phyloP scores from a whole-genome alignment of 345 rosid species.

The Eutrema heterophyllum region DNA sequence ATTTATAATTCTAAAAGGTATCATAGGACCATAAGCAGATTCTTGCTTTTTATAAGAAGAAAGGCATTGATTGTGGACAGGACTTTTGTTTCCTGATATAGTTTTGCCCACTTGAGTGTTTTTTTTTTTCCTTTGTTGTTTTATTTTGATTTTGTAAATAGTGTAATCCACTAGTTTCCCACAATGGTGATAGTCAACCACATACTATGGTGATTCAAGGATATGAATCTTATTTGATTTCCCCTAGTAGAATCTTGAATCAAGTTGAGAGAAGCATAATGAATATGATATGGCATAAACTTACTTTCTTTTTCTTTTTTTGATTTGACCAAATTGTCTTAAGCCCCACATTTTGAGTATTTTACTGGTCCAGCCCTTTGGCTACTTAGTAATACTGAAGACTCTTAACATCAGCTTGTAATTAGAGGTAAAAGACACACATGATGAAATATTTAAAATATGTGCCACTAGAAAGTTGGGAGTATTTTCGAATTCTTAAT shows the following conservation, averaged over 20 bases:
- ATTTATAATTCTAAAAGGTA: not conserved
- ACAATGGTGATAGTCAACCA: conserved; percentile 3
- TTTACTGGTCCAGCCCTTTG: not conserved
- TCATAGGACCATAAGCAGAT: not conserved
- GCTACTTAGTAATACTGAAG: not conserved
- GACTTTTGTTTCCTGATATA: conserved; percentile 3
- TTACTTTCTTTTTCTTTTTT: not conserved
- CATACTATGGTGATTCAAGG: conserved; percentile 7
- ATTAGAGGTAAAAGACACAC: not conserved
- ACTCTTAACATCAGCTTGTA: not conserved
- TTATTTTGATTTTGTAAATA: not conserved
- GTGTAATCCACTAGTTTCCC: conserved; percentile 5
- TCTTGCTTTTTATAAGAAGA: not conserved
- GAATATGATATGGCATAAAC: conserved; percentile 8
- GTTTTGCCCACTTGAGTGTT: not conserved
- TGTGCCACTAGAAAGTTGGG: not conserved
- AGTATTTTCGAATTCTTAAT: not conserved
- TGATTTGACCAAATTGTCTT: not conserved
- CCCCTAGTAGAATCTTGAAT: not conserved
- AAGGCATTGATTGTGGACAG: not conserved
- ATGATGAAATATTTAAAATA: not conserved
- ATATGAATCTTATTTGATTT: not conserved
- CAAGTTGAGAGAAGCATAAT: conserved; percentile 11
- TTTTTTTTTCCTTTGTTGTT: not conserved
- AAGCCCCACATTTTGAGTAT: not conserved